These are phyloP conservation scores for Ceratocystis albifundus DNA, from an alignment of 2,329 filamentous ascomycete genomes.

Conservation along the genomic window DNA sequence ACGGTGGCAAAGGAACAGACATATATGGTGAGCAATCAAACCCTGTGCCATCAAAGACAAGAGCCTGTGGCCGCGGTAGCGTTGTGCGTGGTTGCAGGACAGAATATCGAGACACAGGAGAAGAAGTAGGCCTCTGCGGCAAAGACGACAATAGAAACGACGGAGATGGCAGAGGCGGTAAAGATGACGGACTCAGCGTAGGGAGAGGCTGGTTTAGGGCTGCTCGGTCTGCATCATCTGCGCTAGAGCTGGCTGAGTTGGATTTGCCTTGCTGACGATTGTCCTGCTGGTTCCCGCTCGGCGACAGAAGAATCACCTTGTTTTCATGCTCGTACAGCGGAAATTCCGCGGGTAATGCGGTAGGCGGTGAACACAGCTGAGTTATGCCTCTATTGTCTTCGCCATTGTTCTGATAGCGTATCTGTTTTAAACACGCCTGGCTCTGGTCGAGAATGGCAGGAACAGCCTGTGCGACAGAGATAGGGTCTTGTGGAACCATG, in stretches of 20 bases:
- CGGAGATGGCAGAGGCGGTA: not conserved
- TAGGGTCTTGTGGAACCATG: slow-evolving; percentile 7
- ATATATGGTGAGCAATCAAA: not conserved
- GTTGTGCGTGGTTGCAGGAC: not conserved
- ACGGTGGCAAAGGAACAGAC: not conserved
- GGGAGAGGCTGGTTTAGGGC: slow-evolving; percentile 4
- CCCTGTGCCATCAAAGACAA: not conserved
- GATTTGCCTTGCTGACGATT: not conserved
- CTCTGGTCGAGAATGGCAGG: slow-evolving; percentile 11
- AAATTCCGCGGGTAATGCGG: not conserved
- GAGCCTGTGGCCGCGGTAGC: not conserved
- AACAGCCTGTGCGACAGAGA: slow-evolving; percentile 3
- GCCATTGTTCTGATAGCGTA: not conserved
- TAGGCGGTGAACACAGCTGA: slow-evolving; percentile 1
- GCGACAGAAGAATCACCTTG: not conserved
- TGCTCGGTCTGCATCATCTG: not conserved
- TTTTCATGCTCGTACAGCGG: not conserved
- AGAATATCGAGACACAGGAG: not conserved
- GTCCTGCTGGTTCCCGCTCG: not conserved
- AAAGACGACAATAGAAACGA: not conserved
- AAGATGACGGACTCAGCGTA: not conserved
- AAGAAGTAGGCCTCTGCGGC: too few species aligned
- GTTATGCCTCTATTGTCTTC: not conserved
- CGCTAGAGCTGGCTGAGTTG: not conserved
- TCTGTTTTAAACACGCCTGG: slow-evolving; percentile 9